phyloP scores from a whole-genome alignment of 1,139 yeast genomes.

The Keqinozyma sinolaborantium region DNA sequence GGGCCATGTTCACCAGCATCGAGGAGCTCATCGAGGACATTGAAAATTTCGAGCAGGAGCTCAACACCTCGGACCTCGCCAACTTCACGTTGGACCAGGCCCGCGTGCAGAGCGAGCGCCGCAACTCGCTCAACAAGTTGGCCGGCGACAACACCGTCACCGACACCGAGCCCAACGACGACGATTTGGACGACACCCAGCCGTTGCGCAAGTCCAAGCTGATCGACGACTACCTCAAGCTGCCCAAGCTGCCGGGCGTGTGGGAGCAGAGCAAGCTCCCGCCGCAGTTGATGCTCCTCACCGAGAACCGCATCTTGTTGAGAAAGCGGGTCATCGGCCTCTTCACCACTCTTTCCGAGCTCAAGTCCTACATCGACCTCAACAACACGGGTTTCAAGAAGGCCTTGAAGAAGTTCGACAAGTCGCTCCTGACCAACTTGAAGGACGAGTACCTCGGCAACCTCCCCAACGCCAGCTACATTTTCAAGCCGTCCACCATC shows the following conservation, averaged over 20 bases:
- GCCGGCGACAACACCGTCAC: conserved; percentile 15
- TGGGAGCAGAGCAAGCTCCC: conserved; percentile 35
- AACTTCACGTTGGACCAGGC: conserved; percentile 2
- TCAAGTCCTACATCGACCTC: conserved; percentile 63
- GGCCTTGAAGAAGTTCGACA: conserved; percentile 69
- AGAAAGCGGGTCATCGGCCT: conserved; percentile 55
- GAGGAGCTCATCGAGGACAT: conserved; percentile 52
- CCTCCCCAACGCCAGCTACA: conserved; percentile 29
- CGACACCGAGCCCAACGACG: conserved; percentile 31
- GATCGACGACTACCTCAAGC: conserved; percentile 36
- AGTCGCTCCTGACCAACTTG: conserved; percentile 45
- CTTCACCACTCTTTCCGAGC: conserved; percentile 59
- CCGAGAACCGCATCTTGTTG: conserved; percentile 48
- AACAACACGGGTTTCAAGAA: conserved; percentile 67
- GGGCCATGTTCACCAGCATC: conserved; percentile 42
- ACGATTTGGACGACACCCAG: conserved; percentile 17
- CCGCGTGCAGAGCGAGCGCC: conserved; percentile 1
- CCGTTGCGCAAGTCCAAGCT: conserved; percentile 25
- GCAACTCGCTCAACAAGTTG: background rate
- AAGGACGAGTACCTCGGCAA: conserved; percentile 34
- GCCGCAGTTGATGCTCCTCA: conserved; percentile 37
- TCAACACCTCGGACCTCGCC: conserved; percentile 1
- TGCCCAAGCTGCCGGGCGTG: conserved; percentile 33
- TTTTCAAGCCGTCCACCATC: conserved; percentile 38
- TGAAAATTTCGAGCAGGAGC: conserved; percentile 40